Evolutionary conservation across 371 early-diverging fungal species (phyloP), one percentile per base, ranked within the genome.

Genomic region (Mortierella sp.): DNA sequence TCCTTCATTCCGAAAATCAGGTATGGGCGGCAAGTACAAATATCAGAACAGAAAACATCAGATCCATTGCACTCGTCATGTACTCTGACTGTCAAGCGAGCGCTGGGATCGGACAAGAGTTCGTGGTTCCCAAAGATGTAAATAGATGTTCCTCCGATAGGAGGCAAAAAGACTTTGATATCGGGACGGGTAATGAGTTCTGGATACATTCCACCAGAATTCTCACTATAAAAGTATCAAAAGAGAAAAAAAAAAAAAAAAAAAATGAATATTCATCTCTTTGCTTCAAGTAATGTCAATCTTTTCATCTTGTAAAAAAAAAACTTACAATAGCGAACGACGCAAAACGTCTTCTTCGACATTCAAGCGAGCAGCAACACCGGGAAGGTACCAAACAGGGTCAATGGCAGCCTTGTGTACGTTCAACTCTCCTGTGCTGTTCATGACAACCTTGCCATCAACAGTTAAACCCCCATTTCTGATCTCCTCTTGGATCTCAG

Each of bases 321-420:
- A 12, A 17, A 37, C 69, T 34, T 77, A 77, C 78, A 97, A 97
- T 23, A 98, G 83, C 0, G 94, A 93, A 2, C 97, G 90, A 34
- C 98, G 90, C 68, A 98, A 84, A 7, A 89, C 82, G 3, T 92
- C 88, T 82, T 98, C 98, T 31, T 92, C 93, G 63, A 96, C 96
- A 17, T 93, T 92, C 77, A 98, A 95, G 19, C 97, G 89, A 56
- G 90, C 86, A 29, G 98, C 97, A 0, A 98, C 95, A 3, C 98
- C 98, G 5, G 97, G 97, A 9, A 98, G 85, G 68, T 92, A 93
- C 98, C 98, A 98, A 9, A 98, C 98, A n/a, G 98, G 98, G 72
- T 98, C 98, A 12, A 96, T 90, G 7, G 98, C 98, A 19, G 95
- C 98, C 83, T 97, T 97, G 66, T 91, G 90, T 4, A 97, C 98